Conservation (phyloP, 1,139 yeast genomes). For the Arxiozyma heterogenica region DNA sequence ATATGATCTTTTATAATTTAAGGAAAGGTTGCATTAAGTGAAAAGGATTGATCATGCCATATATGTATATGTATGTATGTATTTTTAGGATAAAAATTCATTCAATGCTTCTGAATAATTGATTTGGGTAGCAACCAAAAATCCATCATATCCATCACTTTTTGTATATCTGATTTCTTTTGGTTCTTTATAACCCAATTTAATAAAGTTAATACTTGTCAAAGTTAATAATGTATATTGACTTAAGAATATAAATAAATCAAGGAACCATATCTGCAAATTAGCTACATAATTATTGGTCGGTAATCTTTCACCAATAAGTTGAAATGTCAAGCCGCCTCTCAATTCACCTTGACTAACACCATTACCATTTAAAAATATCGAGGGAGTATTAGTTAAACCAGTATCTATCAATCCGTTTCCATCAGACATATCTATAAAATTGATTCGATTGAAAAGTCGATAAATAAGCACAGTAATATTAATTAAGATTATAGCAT, state of each 20-base stretch:
- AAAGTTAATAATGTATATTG: conserved; percentile 31
- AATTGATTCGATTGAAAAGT: conserved; percentile 24
- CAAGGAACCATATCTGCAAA: conserved; percentile 27
- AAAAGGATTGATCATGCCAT: neutral
- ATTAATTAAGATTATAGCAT: conserved; percentile 24
- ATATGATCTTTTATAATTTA: neutral
- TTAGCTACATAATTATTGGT: conserved; percentile 27
- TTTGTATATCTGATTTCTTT: conserved; percentile 19
- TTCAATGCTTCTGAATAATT: conserved; percentile 25
- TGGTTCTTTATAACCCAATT: conserved; percentile 19
- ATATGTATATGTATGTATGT: neutral
- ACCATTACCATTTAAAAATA: conserved; percentile 21
- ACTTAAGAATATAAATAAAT: conserved; percentile 23
- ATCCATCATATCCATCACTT: conserved; percentile 38
- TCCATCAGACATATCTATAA: conserved; percentile 15
- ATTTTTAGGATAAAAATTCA: neutral
- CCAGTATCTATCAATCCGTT: conserved; percentile 17
- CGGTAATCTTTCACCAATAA: conserved; percentile 38
- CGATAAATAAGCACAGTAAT: conserved; percentile 20
- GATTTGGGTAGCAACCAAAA: conserved; percentile 27
- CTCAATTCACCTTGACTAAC: conserved; percentile 25
- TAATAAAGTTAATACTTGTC: conserved; percentile 31
- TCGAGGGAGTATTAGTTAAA: conserved; percentile 24
- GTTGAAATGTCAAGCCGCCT: conserved; percentile 36
- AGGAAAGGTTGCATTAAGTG: neutral